phyloP scores from a whole-genome alignment of 1,139 yeast species.

The Yamadazyma atlantica region DNA sequence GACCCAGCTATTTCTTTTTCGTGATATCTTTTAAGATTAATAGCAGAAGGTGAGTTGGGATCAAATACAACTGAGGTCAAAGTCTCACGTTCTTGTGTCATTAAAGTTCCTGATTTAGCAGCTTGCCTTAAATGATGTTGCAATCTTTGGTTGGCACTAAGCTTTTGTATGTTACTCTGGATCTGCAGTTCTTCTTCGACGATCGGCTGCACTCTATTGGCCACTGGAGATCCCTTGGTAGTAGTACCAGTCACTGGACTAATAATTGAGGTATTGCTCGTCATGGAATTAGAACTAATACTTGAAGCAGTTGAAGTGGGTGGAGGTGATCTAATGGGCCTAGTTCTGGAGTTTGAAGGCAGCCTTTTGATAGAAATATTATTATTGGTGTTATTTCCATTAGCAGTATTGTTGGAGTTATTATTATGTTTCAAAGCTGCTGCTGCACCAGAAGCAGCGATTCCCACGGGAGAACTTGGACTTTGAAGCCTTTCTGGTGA shows the following conservation, averaged over 20 bases:
- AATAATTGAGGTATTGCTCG: conserved; percentile 4
- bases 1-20: conserved; percentile 13
- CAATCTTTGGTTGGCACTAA: conserved; percentile 42
- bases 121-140: conserved; percentile 43
- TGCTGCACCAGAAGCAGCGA: conserved; percentile 38
- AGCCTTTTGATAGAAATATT: conserved; percentile 8
- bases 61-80: conserved; percentile 41
- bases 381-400: conserved; percentile 10
- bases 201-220: conserved; percentile 5
- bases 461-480: conserved; percentile 11
- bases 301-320: conserved; percentile 1
- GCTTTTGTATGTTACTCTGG: conserved; percentile 9
- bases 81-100: conserved; percentile 40
- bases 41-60: conserved; percentile 35
- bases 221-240: conserved; percentile 4
- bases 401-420: no score
- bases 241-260: conserved; percentile 9
- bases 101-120: conserved; percentile 37
- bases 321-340: neutral
- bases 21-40: conserved; percentile 23
- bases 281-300: conserved; percentile 1
- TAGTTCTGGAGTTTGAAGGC: conserved; percentile 9
- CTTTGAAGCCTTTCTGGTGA: conserved; percentile 10
- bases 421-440: conserved; percentile 27
- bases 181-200: conserved; percentile 7